Percentiles rank a stretch among this genome's conserved stretches.
These are phyloP conservation scores for Iberis amara DNA, from an alignment of 441 rosid species.

Conservation along the genomic window DNA sequence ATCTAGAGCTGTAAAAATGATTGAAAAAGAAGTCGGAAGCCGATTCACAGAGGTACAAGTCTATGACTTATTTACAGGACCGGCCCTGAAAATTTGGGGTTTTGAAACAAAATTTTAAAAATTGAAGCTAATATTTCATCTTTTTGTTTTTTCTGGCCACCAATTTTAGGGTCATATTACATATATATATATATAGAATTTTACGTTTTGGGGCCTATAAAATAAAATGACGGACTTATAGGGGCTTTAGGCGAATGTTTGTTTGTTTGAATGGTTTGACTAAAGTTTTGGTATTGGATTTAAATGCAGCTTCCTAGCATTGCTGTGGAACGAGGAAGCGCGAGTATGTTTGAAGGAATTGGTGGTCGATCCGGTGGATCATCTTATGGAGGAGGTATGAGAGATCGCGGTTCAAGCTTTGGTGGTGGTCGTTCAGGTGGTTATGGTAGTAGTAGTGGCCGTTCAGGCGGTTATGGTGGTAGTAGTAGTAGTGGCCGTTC, in stretches of 20 bases:
- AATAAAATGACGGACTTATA: too few species aligned
- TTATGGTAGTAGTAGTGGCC: conserved; percentile 34
- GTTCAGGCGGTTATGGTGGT: conserved; percentile 26
- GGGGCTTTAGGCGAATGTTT: too few species aligned
- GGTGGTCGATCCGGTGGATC: conserved; percentile 35
- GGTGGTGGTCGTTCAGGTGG: conserved; percentile 41
- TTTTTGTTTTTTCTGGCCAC: too few species aligned
- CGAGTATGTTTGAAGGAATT: conserved; percentile 28
- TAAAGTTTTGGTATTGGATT: conserved; percentile 19
- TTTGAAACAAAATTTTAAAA: too few species aligned
- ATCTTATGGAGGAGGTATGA: conserved; percentile 34
- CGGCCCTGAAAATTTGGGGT: too few species aligned
- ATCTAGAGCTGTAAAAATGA: conserved; percentile 51
- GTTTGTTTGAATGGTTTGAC: too few species aligned
- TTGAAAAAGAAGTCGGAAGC: conserved; percentile 86
- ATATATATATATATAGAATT: too few species aligned
- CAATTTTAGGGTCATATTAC: too few species aligned
- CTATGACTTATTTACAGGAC: too few species aligned
- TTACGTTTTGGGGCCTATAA: too few species aligned
- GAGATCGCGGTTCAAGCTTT: conserved; percentile 36
- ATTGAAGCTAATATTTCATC: too few species aligned
- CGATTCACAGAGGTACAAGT: conserved; percentile 63
- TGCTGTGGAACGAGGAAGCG: conserved; percentile 40
- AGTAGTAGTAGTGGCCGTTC: conserved; percentile 38
- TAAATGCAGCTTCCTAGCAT: conserved; percentile 36